Percentiles rank a stretch among this genome's conserved stretches.
Conservation (phyloP, 805 yeast species). For the Candida argentea region DNA sequence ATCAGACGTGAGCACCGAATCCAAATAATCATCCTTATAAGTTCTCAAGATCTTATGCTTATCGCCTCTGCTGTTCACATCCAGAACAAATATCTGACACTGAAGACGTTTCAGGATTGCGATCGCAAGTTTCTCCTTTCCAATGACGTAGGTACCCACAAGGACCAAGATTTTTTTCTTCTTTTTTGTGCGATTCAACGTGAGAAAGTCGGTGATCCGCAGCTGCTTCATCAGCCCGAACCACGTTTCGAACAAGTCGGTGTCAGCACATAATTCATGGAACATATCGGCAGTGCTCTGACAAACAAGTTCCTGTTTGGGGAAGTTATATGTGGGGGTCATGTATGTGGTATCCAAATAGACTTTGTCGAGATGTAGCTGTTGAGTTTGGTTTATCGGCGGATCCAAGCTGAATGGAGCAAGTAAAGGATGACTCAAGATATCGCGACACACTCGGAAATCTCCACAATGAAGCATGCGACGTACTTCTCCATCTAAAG, state of each 20-base stretch:
- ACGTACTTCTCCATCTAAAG: conserved; percentile 11
- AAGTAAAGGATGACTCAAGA: conserved; percentile 32
- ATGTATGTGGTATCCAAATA: conserved; percentile 90
- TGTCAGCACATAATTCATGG: conserved; percentile 18
- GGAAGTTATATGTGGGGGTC: conserved; percentile 65
- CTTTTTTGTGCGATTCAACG: conserved; percentile 5
- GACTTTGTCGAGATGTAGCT: conserved; percentile 39
- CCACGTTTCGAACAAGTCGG: conserved; percentile 16
- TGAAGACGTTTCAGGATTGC: conserved; percentile 42
- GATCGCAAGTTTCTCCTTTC: conserved; percentile 81
- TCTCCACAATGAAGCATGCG: conserved; percentile 83
- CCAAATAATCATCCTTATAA: conserved; percentile 35
- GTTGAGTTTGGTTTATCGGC: no score
- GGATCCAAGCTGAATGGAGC: conserved; percentile 11
- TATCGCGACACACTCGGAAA: conserved; percentile 57
- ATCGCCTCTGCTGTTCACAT: conserved; percentile 34
- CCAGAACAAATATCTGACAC: conserved; percentile 46
- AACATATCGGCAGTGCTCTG: conserved; percentile 47
- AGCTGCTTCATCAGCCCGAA: conserved; percentile 26
- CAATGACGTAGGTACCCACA: conserved; percentile 86
- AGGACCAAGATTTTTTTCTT: conserved; percentile 42
- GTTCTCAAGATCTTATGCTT: conserved; percentile 31
- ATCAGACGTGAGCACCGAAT: conserved; percentile 18
- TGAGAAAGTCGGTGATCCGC: conserved; percentile 29
- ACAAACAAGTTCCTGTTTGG: conserved; percentile 65